Evolutionary conservation across 768 basidiomycete species (phyloP).

Genomic region (Dendrothele bispora): DNA sequence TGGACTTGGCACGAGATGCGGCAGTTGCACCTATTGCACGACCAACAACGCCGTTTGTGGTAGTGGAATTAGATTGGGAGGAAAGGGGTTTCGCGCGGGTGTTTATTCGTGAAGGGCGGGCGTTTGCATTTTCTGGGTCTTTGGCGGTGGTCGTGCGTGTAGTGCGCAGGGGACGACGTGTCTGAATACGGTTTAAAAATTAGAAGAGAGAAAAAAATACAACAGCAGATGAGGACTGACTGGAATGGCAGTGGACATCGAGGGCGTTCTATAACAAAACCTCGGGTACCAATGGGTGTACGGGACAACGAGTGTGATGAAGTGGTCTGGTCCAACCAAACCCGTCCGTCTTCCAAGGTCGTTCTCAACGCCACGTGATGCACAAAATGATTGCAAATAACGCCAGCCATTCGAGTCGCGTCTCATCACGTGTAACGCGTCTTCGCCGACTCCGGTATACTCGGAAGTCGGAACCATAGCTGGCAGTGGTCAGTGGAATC

Average conservation of each 20-base stretch:
- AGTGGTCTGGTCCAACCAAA: too few relatives aligned
- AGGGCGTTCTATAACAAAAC: too few relatives aligned
- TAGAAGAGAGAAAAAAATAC: neutral
- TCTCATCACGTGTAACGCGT: neutral
- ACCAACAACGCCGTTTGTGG: constrained; percentile 32
- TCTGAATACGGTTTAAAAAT: constrained; percentile 35
- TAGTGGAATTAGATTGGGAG: constrained; percentile 33
- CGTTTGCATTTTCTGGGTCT: constrained; percentile 71
- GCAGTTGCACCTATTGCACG: constrained; percentile 36
- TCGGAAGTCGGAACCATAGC: too few relatives aligned
- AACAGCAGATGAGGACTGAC: neutral
- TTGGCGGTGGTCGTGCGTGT: constrained; percentile 53
- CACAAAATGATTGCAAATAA: constrained; percentile 4
- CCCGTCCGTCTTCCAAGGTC: neutral
- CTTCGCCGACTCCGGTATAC: too few relatives aligned
- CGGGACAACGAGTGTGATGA: too few relatives aligned
- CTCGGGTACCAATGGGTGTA: too few relatives aligned
- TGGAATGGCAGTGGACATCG: constrained; percentile 5
- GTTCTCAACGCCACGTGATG: constrained; percentile 5
- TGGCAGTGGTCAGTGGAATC: too few relatives aligned
- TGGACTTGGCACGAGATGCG: constrained; percentile 35
- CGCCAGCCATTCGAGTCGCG: neutral
- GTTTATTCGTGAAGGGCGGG: constrained; percentile 56
- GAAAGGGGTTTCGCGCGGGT: constrained; percentile 62
- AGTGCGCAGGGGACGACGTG: constrained; percentile 63